Evolutionary conservation across 352 stramenopile genomes (phyloP), one percentile per base, ranked within the genome.

Genomic region (Globisporangium paroecandrum): DNA sequence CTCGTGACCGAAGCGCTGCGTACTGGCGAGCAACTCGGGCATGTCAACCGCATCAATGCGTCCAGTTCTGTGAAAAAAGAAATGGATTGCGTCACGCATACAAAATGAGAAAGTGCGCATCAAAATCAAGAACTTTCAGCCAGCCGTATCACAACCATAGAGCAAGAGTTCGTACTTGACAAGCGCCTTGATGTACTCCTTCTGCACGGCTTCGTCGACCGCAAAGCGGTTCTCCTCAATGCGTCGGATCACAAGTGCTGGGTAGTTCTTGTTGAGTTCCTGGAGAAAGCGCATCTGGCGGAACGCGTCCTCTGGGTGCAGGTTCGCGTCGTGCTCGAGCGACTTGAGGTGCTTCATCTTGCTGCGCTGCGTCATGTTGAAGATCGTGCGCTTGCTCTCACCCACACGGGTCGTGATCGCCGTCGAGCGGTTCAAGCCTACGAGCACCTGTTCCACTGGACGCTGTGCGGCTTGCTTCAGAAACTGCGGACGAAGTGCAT

Each of bases 121-220:
- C 43, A 8, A n/a, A 51, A 29, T 7, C 5, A 12, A 38, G 20
- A 3, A n/a, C 5, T 25, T 27, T 18, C 12, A 34, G 6, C 18
- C 12, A 34, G 6, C 18, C 20, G 3, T n/a, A 15, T 46, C 38
- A 18, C 38, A 46, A 46, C 13, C 6, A 41, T 25, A 47, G 1
- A 13, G 12, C 3, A 22, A 15, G 18, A 7, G 4, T 4, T 32
- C 79, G 47, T 69, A 87, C 85, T 93, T 93, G 69, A 96, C 89
- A 25, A 96, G 81, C 13, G 89, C 89, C 71, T 95, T 96, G 83
- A 96, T 86, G 72, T 96, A 96, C 70, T 96, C 89, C 68, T 93
- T 91, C 73, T 95, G 84, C 18, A 89, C 73, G 46, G 83, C 76
- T 46, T 96, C 87, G 66, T 94, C 86, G 59, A 93, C 53, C 12